phyloP scores from a whole-genome alignment of 345 rosid species.

The Hypericum perforatum region DNA sequence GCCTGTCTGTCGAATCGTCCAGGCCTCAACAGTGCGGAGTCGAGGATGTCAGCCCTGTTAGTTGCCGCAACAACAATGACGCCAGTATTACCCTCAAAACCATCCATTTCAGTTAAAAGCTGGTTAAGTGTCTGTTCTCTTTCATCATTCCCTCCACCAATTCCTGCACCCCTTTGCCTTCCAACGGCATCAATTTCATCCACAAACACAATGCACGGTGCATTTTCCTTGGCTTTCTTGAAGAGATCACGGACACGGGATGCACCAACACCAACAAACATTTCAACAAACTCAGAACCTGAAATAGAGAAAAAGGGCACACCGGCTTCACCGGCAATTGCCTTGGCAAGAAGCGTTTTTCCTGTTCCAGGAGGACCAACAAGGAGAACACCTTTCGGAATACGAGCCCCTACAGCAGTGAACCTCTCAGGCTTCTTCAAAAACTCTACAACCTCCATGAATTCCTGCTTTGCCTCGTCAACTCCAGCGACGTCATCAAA shows the following conservation, averaged over 20 bases:
- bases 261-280: conserved; percentile 99
- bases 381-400: conserved; percentile 95
- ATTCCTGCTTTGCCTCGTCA: conserved; percentile 98
- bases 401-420: conserved; percentile 91
- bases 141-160: conserved; percentile 97
- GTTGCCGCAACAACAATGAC: conserved; percentile 90
- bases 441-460: conserved; percentile 99
- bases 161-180: conserved; percentile 87
- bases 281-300: conserved; percentile 97
- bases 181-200: conserved; percentile 99
- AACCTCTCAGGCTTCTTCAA: conserved; percentile 97
- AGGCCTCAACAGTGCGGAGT: conserved; percentile 85
- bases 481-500: conserved; percentile 99
- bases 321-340: conserved; percentile 99
- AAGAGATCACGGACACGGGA: conserved; percentile 92
- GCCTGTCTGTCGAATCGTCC: conserved; percentile 98
- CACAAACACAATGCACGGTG: conserved; percentile 96
- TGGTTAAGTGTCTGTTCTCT: conserved; percentile 97
- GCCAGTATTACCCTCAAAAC: conserved; percentile 94
- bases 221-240: conserved; percentile 89
- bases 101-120: conserved; percentile 97
- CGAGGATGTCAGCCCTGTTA: conserved; percentile 87
- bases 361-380: conserved; percentile 99
- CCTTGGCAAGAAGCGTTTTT: conserved; percentile 96
- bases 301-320: conserved; percentile 93